Percentiles rank a stretch among this genome's conserved stretches.
Evolutionary conservation across 83 land plant species (phyloP).

Genomic region (Isoetes engelmannii): DNA sequence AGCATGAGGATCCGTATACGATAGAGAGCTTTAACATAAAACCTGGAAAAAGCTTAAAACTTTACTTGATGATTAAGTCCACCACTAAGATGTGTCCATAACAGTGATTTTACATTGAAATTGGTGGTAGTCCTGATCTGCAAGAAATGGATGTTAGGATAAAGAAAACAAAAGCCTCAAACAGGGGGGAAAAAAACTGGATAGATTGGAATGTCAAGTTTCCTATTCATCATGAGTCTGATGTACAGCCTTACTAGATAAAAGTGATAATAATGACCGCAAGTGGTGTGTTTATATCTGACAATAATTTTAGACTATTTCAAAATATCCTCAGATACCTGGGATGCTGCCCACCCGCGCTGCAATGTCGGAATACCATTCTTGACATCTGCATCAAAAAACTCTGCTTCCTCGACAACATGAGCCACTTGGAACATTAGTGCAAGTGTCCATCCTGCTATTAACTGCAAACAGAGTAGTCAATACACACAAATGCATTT

Average conservation of each 20-base stretch:
- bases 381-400: constrained; percentile 28
- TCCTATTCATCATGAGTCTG: too few relatives aligned
- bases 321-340: constrained; percentile 31
- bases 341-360: constrained; percentile 46
- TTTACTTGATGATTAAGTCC: constrained; percentile 45
- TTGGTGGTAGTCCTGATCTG: constrained; percentile 42
- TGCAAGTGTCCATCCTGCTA: constrained; percentile 47
- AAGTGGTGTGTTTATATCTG: too few relatives aligned
- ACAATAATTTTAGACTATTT: too few relatives aligned
- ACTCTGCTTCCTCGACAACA: constrained; percentile 43
- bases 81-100: constrained; percentile 48
- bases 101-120: constrained; percentile 34
- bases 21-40: not conserved
- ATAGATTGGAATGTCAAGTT: too few relatives aligned
- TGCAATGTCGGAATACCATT: constrained; percentile 32
- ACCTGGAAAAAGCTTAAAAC: not conserved
- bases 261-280: too few relatives aligned
- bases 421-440: constrained; percentile 48
- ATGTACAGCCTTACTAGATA: too few relatives aligned
- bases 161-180: too few relatives aligned
- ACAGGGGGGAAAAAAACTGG: too few relatives aligned
- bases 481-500: too few relatives aligned
- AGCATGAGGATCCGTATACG: not conserved
- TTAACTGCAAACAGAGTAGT: constrained; percentile 23
- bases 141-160: not conserved